Base-by-base conservation (phyloP, 805 yeast species). In the Yamadazyma phyllophila region DNA sequence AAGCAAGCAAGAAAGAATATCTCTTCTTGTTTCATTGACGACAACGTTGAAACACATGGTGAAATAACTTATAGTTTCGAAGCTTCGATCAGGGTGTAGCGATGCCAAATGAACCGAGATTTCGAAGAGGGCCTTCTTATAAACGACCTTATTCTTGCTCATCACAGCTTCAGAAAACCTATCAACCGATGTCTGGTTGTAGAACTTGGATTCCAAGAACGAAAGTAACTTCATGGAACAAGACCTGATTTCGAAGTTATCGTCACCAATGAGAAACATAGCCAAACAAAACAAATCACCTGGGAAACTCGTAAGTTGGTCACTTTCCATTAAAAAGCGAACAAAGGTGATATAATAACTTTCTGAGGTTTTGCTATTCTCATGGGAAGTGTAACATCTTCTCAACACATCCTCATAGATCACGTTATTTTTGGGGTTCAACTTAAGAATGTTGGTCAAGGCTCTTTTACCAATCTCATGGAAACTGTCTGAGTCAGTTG, bases 121-220 rank as follows among this genome's bases (percentile, higher is more conserved):
- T 44, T 86, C 88, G 53, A 85, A 84, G 45, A 92, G 77, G 0
- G 96, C 95, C 35, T 92, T 82, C 59, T 90, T 90, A 69, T 85
- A 91, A 4, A 94, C 89, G 6, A 89, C 87, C 54, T 85, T 81
- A 6, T 96, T 85, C 29, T 80, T 75, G 50, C 89, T 86, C 41
- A 84, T 78, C 11, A 89, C 78, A 31, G 88, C 76, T 57, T 88
- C 92, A 30, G 80, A 77, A 58, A 80, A 88, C 16, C 76, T 76
- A 7, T 75, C 76, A 16, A 58, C 45, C 2, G 83, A 67, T 12
- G 76, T 73, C 0, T 81, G 71, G 1, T 82, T 73, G 29, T 79
- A 77, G 39, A 59, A 56, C 17, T 55, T 55, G 32, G 70, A 63
- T 59, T 92, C 98, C 5, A 87, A 76, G 26, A 74, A 76, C 35